These are phyloP conservation scores for Fusarium sp. DNA, from an alignment of 2,329 filamentous ascomycete genomes.

Conservation along the genomic window DNA sequence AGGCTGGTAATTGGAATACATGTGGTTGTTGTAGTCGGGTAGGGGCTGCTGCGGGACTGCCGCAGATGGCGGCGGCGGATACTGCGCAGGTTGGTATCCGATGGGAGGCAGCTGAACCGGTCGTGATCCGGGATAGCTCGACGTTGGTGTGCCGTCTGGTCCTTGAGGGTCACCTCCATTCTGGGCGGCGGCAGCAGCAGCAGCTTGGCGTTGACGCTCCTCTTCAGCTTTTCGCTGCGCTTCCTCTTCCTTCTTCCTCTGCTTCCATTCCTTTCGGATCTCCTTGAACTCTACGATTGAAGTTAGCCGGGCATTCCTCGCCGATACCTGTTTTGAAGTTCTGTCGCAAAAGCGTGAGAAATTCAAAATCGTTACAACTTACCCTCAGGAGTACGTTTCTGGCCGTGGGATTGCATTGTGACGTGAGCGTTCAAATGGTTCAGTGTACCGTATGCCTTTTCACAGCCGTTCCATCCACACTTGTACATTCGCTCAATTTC, in stretches of 20 bases:
- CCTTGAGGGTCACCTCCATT: constrained; percentile 66
- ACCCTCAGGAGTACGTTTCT: constrained; percentile 98
- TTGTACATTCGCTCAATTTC: constrained; percentile 99
- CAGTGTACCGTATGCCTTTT: constrained; percentile 97
- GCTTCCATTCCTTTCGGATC: constrained; percentile 99
- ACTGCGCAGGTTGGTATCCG: constrained; percentile 78
- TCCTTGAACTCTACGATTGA: constrained; percentile 92
- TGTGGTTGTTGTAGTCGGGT: constrained; percentile 71
- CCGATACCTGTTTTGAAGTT: not conserved
- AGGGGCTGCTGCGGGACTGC: constrained; percentile 67
- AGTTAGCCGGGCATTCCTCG: constrained; percentile 43
- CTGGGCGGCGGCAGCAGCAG: constrained; percentile 69
- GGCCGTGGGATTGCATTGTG: constrained; percentile 97
- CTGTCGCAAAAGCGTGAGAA: not conserved
- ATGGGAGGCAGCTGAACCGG: constrained; percentile 81
- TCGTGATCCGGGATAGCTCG: constrained; percentile 71
- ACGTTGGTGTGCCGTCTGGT: constrained; percentile 61
- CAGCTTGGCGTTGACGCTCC: constrained; percentile 76
- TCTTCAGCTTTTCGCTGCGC: constrained; percentile 73
- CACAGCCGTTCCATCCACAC: constrained; percentile 97
- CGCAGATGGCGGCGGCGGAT: constrained; percentile 73
- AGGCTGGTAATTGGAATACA: constrained; percentile 72
- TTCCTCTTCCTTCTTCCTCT: constrained; percentile 98
- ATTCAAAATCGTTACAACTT: constrained; percentile 57
- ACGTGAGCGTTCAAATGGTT: constrained; percentile 99